These are phyloP conservation scores for Fraxinus cuspidata DNA, from an alignment of 257 asterid species.

Conservation along the genomic window DNA sequence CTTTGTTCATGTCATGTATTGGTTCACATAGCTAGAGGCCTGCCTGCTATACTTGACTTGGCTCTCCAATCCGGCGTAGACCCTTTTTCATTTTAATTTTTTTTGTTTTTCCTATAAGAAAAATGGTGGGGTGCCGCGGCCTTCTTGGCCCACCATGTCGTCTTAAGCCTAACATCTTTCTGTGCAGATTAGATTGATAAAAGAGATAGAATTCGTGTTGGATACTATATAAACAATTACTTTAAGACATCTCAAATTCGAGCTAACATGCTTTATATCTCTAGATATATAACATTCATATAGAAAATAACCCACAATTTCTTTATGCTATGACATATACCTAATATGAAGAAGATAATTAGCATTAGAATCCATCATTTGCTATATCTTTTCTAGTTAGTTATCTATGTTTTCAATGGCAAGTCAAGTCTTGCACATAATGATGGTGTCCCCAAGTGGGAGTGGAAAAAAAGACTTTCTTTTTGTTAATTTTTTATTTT, in stretches of 20 bases:
- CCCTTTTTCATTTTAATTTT: too few relatives aligned
- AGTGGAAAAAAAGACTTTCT: slow-evolving; percentile 14
- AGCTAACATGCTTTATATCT: too few relatives aligned
- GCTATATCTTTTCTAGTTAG: not conserved
- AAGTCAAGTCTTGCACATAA: slow-evolving; percentile 27
- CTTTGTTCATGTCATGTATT: not conserved
- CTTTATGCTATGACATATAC: not conserved
- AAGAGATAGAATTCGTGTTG: too few relatives aligned
- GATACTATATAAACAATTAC: too few relatives aligned
- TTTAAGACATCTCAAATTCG: too few relatives aligned
- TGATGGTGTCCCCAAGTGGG: slow-evolving; percentile 49
- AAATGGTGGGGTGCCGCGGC: not conserved
- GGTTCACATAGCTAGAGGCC: too few relatives aligned
- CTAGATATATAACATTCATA: too few relatives aligned
- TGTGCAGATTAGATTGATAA: too few relatives aligned
- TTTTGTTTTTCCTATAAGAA: too few relatives aligned
- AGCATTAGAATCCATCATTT: not conserved
- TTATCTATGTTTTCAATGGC: slow-evolving; percentile 13
- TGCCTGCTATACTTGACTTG: not conserved
- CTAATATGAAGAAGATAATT: not conserved
- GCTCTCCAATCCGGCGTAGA: not conserved
- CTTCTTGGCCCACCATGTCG: not conserved
- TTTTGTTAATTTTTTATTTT: not conserved
- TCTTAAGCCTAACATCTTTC: not conserved
- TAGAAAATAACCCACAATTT: too few relatives aligned